Evolutionary conservation across 2,329 filamentous ascomycete species (phyloP), one percentile per base, ranked within the genome.

Genomic region (Aspergillus pseudonomiae): DNA sequence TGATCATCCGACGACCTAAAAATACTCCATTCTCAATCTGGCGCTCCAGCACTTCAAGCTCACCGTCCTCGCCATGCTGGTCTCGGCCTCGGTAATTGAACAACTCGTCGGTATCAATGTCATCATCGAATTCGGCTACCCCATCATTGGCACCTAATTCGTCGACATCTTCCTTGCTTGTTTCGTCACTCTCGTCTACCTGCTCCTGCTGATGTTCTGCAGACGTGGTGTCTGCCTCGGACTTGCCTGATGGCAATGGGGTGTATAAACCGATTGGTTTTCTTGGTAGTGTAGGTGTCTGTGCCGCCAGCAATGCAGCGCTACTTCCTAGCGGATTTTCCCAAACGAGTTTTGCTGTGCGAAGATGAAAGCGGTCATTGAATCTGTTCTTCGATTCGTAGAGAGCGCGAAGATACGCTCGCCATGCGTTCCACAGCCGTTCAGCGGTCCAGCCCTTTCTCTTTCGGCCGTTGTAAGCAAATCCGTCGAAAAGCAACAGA

Each of bases 401-500:
- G 26, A 82, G 68, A 30, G 76, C 78, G 56, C 74, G 73, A 32
- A 91, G 79, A 66, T 93, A 88, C 0, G 90, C 86, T 10, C 82
- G 76, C 84, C 91, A 91, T 12, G 93, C 86, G 48, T 82, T 83
- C 50, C 89, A 84, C 3, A 98, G 84, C n/a, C 88, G 85, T 67
- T 85, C 78, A 34, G 82, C 80, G 32, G 87, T 92, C 94, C 95
- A 99, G 14, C 87, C 83, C 0, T 89, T 88, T 66, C 88, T 81
- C 28, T 82, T 79, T 21, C 84, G 88, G 12, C 94, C 94, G 72
- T 97, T 89, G 2, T 81, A 77, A 36, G 85, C 83, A 73, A 98
- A 99, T 0, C 91, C 93, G 70, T 92, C 90, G 79, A 98, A 91
- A 4, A 98, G 82, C 9, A 90, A 85, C 43, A 95, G 82, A 72